Evolutionary conservation across 2,329 filamentous ascomycete genomes (phyloP).

Genomic region (Nemania diffusa): DNA sequence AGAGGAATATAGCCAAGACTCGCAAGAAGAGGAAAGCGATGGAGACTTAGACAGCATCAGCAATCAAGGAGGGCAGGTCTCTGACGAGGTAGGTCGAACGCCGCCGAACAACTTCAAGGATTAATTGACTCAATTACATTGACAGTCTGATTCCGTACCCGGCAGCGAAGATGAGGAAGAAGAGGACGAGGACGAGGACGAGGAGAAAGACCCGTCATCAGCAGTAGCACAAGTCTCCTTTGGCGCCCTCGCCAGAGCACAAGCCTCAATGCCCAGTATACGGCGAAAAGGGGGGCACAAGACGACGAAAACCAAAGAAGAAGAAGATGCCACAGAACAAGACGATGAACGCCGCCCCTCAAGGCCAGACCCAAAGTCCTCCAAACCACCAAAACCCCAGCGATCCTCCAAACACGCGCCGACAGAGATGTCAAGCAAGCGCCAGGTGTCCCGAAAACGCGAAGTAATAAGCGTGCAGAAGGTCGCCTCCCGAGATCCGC

Average conservation of each 20-base stretch:
- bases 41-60: constrained; percentile 47
- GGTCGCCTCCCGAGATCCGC: constrained; percentile 77
- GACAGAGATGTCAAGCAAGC: constrained; percentile 81
- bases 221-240: constrained; percentile 78
- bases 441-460: constrained; percentile 82
- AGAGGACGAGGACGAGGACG: constrained; percentile 51
- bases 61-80: constrained; percentile 27
- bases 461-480: constrained; percentile 71
- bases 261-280: constrained; percentile 69
- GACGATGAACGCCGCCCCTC: constrained; percentile 37
- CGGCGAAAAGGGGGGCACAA: constrained; percentile 44
- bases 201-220: constrained; percentile 51
- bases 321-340: constrained; percentile 46
- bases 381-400: constrained; percentile 48
- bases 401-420: constrained; percentile 89
- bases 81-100: constrained; percentile 36
- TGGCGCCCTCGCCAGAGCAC: constrained; percentile 87
- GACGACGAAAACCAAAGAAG: constrained; percentile 40
- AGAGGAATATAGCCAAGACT: constrained; percentile 51
- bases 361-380: constrained; percentile 49
- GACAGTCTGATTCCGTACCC: constrained; percentile 41
- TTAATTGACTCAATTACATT: constrained; percentile 4
- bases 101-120: neutral
- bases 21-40: constrained; percentile 50
- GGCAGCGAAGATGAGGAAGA: constrained; percentile 45